phyloP scores from a whole-genome alignment of 2,329 filamentous ascomycete species.

The Tolypocladium endophyticum region DNA sequence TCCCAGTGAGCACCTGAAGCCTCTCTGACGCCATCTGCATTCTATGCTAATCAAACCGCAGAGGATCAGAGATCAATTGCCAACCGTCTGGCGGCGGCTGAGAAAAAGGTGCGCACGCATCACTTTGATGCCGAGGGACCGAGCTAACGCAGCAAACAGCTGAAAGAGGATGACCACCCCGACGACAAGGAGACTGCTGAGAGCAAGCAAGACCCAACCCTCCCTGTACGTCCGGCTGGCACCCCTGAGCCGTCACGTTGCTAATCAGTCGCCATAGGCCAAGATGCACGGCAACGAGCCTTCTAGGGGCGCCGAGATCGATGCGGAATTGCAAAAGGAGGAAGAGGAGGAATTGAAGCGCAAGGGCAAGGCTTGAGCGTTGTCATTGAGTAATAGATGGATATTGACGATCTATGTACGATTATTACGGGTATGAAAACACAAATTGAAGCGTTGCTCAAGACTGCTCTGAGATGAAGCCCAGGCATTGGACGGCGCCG shows the following conservation, averaged over 20 bases:
- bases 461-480: neutral
- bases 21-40: too few species aligned
- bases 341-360: conserved; percentile 53
- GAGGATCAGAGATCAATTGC: conserved; percentile 63
- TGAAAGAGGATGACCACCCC: conserved; percentile 32
- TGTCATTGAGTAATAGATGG: neutral
- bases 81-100: conserved; percentile 51
- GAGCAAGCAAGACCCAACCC: conserved; percentile 49
- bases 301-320: conserved; percentile 60
- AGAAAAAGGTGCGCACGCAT: conserved; percentile 37
- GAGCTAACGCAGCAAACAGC: conserved; percentile 12
- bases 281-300: conserved; percentile 62
- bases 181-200: conserved; percentile 30
- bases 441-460: neutral
- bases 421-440: neutral
- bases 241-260: too few species aligned
- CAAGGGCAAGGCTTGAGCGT: conserved; percentile 33
- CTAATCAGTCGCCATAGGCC: conserved; percentile 31
- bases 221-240: conserved; percentile 31
- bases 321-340: conserved; percentile 57
- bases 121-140: neutral
- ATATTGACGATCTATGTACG: neutral
- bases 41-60: conserved; percentile 11
- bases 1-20: conserved; percentile 46
- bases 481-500: neutral